These are phyloP conservation scores for Vitis rupestris DNA, from an alignment of 164 flowering plant species.

Conservation along the genomic window DNA sequence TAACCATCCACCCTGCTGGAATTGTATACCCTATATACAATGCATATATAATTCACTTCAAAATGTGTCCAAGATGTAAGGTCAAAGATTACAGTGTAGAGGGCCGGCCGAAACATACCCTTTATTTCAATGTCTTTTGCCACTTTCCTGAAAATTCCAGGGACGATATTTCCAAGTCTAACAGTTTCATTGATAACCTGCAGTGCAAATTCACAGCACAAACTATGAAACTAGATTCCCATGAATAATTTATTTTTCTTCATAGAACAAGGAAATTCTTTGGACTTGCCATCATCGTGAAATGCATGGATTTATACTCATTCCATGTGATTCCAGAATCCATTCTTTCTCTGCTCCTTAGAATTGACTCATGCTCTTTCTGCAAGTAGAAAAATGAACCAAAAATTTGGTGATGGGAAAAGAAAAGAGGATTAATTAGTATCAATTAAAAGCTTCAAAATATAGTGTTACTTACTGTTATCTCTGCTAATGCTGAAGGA, in stretches of 20 bases:
- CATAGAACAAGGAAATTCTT: no score
- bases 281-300: conserved; percentile 18
- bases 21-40: no score
- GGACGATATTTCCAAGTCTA: conserved; percentile 72
- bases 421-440: background rate
- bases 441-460: background rate
- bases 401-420: background rate
- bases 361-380: conserved; percentile 61
- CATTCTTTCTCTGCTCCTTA: conserved; percentile 31
- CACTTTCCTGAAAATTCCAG: conserved; percentile 64
- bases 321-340: conserved; percentile 58
- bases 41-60: no score
- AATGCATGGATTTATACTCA: conserved; percentile 68
- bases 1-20: no score
- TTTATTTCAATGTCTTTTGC: conserved; percentile 48
- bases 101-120: no score
- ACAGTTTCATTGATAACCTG: conserved; percentile 78
- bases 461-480: conserved; percentile 48
- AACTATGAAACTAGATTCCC: background rate
- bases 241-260: no score
- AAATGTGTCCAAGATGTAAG: no score
- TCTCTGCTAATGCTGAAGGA: conserved; percentile 59
- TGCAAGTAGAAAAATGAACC: conserved; percentile 13
- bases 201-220: background rate
- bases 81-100: no score